Conservation (phyloP, 495 filamentous ascomycete genomes). For the Podospora pseudoanserina region DNA sequence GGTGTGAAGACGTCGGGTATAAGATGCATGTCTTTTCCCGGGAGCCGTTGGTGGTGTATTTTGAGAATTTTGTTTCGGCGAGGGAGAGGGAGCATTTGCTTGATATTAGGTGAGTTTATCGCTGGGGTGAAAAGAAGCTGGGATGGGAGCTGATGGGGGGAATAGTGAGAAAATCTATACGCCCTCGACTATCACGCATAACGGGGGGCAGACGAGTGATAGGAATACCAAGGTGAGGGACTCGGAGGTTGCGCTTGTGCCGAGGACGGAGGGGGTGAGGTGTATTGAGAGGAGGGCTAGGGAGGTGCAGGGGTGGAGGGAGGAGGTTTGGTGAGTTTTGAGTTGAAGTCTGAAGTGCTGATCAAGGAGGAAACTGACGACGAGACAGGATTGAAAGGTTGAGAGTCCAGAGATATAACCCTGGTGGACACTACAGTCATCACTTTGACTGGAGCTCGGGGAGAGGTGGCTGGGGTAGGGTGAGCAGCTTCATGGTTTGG, state of each 20-base stretch:
- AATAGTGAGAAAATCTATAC: conserved; percentile 40
- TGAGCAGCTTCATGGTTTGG: conserved; percentile 49
- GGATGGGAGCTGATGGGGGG: conserved; percentile 7
- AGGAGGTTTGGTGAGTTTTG: conserved; percentile 32
- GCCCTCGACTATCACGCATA: conserved; percentile 42
- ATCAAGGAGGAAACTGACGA: not conserved
- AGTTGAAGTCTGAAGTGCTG: not conserved
- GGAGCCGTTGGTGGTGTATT: conserved; percentile 44
- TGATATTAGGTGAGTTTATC: conserved; percentile 37
- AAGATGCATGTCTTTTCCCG: conserved; percentile 41
- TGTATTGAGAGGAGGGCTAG: conserved; percentile 44
- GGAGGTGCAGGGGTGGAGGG: conserved; percentile 45
- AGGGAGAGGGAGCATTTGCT: conserved; percentile 40
- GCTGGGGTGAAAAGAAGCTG: not conserved
- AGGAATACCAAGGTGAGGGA: conserved; percentile 39
- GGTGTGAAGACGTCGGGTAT: conserved; percentile 35
- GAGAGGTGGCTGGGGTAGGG: conserved; percentile 42
- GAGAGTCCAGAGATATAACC: conserved; percentile 41
- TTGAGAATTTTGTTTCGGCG: conserved; percentile 41
- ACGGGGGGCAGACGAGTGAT: conserved; percentile 33
- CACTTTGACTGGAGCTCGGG: conserved; percentile 48
- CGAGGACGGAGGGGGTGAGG: conserved; percentile 38
- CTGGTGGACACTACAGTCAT: conserved; percentile 40
- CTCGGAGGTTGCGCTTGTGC: conserved; percentile 47
- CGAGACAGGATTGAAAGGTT: conserved; percentile 36